Percentiles rank a stretch among this genome's conserved stretches.
phyloP scores from a whole-genome alignment of 169 alveolate species.

The Plasmodium chabaudi region DNA sequence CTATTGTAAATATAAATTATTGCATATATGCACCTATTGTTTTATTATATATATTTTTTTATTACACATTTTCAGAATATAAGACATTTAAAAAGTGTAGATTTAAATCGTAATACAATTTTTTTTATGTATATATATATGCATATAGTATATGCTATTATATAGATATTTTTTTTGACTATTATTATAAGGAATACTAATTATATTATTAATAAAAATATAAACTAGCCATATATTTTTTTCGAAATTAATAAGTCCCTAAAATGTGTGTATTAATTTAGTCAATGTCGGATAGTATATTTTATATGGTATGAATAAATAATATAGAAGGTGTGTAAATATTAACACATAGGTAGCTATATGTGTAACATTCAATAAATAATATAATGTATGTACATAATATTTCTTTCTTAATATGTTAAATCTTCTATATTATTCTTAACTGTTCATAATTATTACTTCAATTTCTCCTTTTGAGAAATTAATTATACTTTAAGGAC shows the following conservation, averaged over 20 bases:
- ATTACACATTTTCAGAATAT: conserved; percentile 1
- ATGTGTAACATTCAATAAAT: conserved; percentile 12
- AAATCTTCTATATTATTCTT: conserved; percentile 10
- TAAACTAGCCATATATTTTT: no score
- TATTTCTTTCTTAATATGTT: conserved; percentile 5
- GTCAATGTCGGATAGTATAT: conserved; percentile 7
- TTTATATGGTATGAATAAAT: conserved; percentile 4
- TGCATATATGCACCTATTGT: conserved; percentile 29
- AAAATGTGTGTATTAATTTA: conserved; percentile 7
- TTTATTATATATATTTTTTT: not conserved
- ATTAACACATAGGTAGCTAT: conserved; percentile 17
- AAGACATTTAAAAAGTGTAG: not conserved
- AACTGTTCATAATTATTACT: conserved; percentile 10
- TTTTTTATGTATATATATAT: not conserved
- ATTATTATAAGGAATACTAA: no score
- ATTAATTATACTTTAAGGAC: not conserved
- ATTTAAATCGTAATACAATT: conserved; percentile 33
- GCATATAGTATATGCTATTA: no score
- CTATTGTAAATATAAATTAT: conserved; percentile 16
- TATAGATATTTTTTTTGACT: no score
- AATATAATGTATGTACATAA: conserved; percentile 48
- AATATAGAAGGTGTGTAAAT: not conserved
- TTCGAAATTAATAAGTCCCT: not conserved
- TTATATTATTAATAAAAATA: no score
- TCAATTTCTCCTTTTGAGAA: conserved; percentile 12